phyloP scores from a whole-genome alignment of 2,329 filamentous ascomycete species.

The Colletotrichum incanum region DNA sequence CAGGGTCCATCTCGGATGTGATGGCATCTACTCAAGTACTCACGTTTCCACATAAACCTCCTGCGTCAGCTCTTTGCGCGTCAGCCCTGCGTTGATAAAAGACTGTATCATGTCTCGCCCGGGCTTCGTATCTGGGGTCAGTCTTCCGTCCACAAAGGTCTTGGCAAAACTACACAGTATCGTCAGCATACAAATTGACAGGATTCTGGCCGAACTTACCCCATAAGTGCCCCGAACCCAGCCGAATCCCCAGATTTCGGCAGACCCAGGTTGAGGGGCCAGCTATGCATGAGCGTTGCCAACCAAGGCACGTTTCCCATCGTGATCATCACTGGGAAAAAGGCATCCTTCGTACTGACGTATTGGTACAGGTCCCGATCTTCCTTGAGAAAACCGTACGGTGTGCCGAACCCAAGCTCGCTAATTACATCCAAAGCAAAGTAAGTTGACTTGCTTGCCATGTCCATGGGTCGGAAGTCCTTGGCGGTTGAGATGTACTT shows the following conservation, averaged over 20 bases:
- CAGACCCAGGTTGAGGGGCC: slow-evolving; percentile 43
- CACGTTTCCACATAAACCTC: slow-evolving; percentile 48
- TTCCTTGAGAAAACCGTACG: slow-evolving; percentile 49
- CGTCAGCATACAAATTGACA: neutral
- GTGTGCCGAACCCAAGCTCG: slow-evolving; percentile 47
- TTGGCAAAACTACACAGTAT: slow-evolving; percentile 47
- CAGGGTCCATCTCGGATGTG: too few relatives aligned
- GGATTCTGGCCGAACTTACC: slow-evolving; percentile 36
- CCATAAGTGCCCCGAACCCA: slow-evolving; percentile 53
- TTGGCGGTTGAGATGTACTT: slow-evolving; percentile 40
- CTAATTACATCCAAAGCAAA: slow-evolving; percentile 49
- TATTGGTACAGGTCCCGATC: slow-evolving; percentile 48
- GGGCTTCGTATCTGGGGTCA: slow-evolving; percentile 48
- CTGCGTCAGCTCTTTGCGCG: slow-evolving; percentile 47
- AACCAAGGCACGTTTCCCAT: slow-evolving; percentile 48
- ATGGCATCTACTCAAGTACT: neutral
- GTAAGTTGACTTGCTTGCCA: slow-evolving; percentile 39
- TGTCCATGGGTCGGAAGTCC: slow-evolving; percentile 39
- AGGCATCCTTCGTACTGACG: slow-evolving; percentile 39
- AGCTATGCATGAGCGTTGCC: slow-evolving; percentile 45
- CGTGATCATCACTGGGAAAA: slow-evolving; percentile 43
- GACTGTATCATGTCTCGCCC: slow-evolving; percentile 52
- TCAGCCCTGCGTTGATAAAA: slow-evolving; percentile 50
- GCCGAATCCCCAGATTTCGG: slow-evolving; percentile 49
- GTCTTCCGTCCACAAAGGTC: slow-evolving; percentile 48